Percentiles rank a stretch among this genome's conserved stretches.
phyloP scores from a whole-genome alignment of 2,329 filamentous ascomycete genomes.

The Coniella lustricola region DNA sequence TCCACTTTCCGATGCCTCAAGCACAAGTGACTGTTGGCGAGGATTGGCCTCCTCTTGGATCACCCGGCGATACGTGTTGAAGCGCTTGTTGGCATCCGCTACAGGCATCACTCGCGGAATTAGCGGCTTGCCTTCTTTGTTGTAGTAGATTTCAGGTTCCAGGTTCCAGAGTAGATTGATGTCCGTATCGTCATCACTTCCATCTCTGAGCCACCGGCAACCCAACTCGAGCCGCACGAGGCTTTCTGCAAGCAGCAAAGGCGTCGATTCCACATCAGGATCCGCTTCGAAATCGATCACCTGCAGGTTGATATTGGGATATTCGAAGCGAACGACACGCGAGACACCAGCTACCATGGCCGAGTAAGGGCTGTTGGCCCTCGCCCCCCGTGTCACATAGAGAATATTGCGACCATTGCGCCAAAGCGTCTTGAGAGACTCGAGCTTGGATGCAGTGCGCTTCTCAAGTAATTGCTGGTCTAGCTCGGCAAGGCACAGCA shows the following conservation, averaged over 20 bases:
- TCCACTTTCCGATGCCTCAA: too few relatives aligned
- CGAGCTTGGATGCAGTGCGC: conserved; percentile 1
- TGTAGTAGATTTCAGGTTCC: conserved; percentile 23
- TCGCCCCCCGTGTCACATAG: conserved; percentile 18
- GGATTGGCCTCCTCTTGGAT: conserved; percentile 7
- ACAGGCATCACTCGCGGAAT: conserved; percentile 22
- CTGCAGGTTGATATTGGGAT: conserved; percentile 12
- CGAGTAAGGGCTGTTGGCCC: conserved; percentile 14
- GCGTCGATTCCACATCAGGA: neutral
- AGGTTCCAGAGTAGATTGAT: conserved; percentile 22
- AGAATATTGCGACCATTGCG: conserved; percentile 13
- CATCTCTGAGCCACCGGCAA: neutral
- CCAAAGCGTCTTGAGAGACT: conserved; percentile 16
- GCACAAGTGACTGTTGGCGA: too few relatives aligned
- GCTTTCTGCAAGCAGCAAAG: neutral
- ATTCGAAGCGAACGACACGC: conserved; percentile 18
- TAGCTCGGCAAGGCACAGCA: neutral
- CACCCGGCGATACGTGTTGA: conserved; percentile 17
- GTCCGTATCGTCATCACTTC: too few relatives aligned
- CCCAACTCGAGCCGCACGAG: neutral
- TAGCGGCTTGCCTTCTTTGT: conserved; percentile 18
- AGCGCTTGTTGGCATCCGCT: conserved; percentile 14
- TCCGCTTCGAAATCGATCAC: conserved; percentile 11
- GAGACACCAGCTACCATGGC: conserved; percentile 20
- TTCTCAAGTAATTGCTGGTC: neutral